phyloP scores from a whole-genome alignment of 345 rosid genomes.

The Citrus reticulata region DNA sequence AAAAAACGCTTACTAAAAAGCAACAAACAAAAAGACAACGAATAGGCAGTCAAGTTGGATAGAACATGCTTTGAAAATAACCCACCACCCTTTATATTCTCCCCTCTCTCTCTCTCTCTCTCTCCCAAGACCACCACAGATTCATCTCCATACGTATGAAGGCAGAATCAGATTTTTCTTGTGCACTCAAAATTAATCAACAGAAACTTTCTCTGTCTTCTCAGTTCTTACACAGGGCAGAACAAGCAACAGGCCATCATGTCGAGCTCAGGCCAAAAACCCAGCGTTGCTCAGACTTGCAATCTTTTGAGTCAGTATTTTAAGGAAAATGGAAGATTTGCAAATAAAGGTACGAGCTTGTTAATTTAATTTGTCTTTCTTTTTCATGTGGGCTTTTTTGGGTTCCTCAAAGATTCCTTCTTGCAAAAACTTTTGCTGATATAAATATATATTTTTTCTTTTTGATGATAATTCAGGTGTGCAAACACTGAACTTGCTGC shows the following conservation, averaged over 20 bases:
- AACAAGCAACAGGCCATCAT: not conserved
- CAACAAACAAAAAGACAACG: slow-evolving; percentile 10
- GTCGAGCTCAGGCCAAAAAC: slow-evolving; percentile 20
- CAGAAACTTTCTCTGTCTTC: not conserved
- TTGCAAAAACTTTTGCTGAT: not conserved
- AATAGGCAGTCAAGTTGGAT: slow-evolving; percentile 6
- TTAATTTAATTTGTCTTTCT: not conserved
- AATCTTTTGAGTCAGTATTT: slow-evolving; percentile 64
- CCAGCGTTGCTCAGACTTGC: slow-evolving; percentile 53
- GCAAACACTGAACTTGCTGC: slow-evolving; percentile 32
- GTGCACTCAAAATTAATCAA: not conserved
- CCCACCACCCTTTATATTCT: not conserved
- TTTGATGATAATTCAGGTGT: slow-evolving; percentile 20
- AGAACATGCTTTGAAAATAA: not conserved
- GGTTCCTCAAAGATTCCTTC: too few species aligned
- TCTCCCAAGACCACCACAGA: not conserved
- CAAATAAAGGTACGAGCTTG: slow-evolving; percentile 12
- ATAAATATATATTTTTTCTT: too few species aligned
- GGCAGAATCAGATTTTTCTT: not conserved
- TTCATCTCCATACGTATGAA: not conserved
- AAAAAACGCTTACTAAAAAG: not conserved
- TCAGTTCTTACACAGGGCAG: not conserved
- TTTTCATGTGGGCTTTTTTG: too few species aligned
- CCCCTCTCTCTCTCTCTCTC: not conserved
- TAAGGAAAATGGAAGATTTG: slow-evolving; percentile 54